phyloP scores from a whole-genome alignment of 2,329 filamentous ascomycete genomes.

The Mariannaea elegans region DNA sequence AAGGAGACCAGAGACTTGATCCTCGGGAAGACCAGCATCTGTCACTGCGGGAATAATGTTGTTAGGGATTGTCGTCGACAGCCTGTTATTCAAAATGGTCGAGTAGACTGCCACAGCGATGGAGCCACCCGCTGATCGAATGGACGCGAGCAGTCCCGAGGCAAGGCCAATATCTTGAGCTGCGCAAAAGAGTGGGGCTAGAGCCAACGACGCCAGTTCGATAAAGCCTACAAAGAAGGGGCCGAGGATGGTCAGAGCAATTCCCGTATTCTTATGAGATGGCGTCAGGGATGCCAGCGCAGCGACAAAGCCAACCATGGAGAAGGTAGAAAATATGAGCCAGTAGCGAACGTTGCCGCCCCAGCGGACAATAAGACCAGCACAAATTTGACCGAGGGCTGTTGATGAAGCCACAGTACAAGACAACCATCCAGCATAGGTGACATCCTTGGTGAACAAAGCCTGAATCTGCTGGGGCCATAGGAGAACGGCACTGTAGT shows the following conservation, averaged over 20 bases:
- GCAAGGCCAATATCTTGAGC: slow-evolving; percentile 57
- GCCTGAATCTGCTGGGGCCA: slow-evolving; percentile 54
- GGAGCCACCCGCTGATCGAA: slow-evolving; percentile 53
- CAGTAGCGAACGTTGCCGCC: slow-evolving; percentile 49
- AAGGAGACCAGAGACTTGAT: slow-evolving; percentile 47
- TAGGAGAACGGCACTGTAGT: slow-evolving; percentile 54
- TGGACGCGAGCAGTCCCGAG: slow-evolving; percentile 54
- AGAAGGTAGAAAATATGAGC: slow-evolving; percentile 41
- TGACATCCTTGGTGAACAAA: slow-evolving; percentile 50
- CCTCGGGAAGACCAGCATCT: slow-evolving; percentile 47
- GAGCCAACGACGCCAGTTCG: slow-evolving; percentile 53
- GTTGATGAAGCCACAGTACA: slow-evolving; percentile 52
- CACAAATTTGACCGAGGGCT: slow-evolving; percentile 51
- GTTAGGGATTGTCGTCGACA: slow-evolving; percentile 44
- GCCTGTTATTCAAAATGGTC: slow-evolving; percentile 48
- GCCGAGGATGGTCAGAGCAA: slow-evolving; percentile 45
- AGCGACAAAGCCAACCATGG: slow-evolving; percentile 46
- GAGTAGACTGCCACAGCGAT: slow-evolving; percentile 49
- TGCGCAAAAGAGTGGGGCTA: slow-evolving; percentile 56
- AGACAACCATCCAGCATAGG: slow-evolving; percentile 52
- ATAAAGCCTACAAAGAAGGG: slow-evolving; percentile 48
- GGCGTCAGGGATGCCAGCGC: slow-evolving; percentile 43
- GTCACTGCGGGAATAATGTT: slow-evolving; percentile 48
- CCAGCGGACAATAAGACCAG: slow-evolving; percentile 47
- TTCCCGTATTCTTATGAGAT: too few species aligned